Base-by-base conservation (phyloP, 2,329 filamentous ascomycete species). In the Sclerotinia trifoliorum region DNA sequence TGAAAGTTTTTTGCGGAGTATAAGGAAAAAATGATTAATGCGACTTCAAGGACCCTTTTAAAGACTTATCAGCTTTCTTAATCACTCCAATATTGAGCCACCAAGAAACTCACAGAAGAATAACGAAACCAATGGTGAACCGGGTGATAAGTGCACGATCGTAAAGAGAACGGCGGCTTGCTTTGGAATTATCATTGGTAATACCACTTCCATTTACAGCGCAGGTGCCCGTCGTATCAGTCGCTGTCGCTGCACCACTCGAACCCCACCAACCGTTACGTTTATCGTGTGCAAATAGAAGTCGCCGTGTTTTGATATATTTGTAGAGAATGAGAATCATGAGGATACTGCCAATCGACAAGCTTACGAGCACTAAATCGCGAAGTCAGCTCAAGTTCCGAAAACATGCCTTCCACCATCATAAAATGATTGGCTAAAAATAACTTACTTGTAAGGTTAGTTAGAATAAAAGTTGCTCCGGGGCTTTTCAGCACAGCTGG, bases 101-200 rank as follows among this genome's bases (percentile, higher is more conserved):
- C n/a, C 15, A 66, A 32, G 17, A 51, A 26, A 65, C 42, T 48
- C 11, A 77, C 75, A 72, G 75, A 54, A 83, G 72, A 15, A 81
- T 77, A 3, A 80, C 67, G 68, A 83, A 83, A 2, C 78, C 81
- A 17, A 83, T 77, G 1, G 78, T 78, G 70, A 83, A 83, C 13
- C 82, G 80, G 8, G 80, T 75, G 7, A 83, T 72, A 6, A 83
- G 77, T 77, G 81, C 83, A 52, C 75, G 77, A 70, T 83, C 81
- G 70, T 83, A 83, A 13, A 82, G 81, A 35, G 75, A 78, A 48
- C 72, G 68, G 32, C 73, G 72, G 17, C 65, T 69, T 26, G 39
- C n/a, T 32, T 13, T 44, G 48, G 10, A 42, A 39, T 26, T 26
- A 46, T 63, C 56, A 26, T 65, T 65, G 49, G n/a, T 66, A 17